Evolutionary conservation across 306 rosid genomes (phyloP).

Genomic region (Casuarina cunninghamiana): DNA sequence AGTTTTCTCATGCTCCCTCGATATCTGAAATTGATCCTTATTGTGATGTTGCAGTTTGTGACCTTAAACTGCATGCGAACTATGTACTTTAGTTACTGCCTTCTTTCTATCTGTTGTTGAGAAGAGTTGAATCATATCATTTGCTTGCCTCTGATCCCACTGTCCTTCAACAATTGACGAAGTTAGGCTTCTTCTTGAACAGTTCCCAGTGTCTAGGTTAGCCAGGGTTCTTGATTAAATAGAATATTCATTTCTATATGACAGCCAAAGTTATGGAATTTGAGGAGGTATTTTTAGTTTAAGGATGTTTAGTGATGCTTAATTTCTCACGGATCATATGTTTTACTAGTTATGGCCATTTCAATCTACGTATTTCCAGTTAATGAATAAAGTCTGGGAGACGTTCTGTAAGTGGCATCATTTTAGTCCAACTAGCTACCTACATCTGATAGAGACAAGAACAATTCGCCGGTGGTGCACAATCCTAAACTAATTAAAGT

Average conservation of each 20-base stretch:
- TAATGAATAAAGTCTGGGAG: background rate
- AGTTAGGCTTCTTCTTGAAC: background rate
- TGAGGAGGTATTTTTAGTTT: background rate
- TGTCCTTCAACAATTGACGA: background rate
- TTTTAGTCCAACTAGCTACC: background rate
- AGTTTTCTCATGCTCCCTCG: background rate
- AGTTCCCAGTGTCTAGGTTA: background rate
- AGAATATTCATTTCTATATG: background rate
- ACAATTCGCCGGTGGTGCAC: background rate
- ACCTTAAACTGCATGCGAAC: background rate
- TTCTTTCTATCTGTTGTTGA: background rate
- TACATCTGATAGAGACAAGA: background rate
- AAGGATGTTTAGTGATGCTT: background rate
- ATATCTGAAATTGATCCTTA: background rate
- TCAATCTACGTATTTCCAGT: background rate
- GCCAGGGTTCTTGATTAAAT: background rate
- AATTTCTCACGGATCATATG: background rate
- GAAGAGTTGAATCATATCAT: background rate
- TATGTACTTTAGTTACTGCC: background rate
- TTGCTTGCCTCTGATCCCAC: background rate
- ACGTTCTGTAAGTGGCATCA: background rate
- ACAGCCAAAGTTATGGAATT: slow-evolving; percentile 1
- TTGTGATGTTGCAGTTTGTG: background rate
- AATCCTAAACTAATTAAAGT: background rate
- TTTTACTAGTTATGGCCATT: background rate